Conservation (phyloP, 331 rosid genomes). For the Spiraea crenata region DNA sequence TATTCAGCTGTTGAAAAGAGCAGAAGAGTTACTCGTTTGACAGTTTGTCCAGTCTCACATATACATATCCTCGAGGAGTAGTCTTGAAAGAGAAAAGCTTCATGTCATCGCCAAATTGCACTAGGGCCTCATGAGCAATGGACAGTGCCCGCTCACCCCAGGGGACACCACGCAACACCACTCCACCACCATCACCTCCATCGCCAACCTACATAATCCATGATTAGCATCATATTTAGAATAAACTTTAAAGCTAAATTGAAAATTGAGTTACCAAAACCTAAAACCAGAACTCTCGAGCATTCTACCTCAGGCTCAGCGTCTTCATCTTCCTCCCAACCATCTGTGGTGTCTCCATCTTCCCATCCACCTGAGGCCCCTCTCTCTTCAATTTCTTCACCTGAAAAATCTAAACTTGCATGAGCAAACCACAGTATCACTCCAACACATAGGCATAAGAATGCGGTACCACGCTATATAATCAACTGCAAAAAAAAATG, state of each 20-base stretch:
- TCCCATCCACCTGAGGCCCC: conserved; percentile 64
- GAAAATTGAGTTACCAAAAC: conserved; percentile 16
- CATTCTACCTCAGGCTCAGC: conserved; percentile 60
- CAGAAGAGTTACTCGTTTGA: conserved; percentile 55
- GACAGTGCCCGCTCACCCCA: conserved; percentile 76
- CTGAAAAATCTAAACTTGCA: conserved; percentile 31
- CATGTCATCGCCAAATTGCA: conserved; percentile 52
- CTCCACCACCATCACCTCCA: conserved; percentile 90
- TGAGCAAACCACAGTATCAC: conserved; percentile 17
- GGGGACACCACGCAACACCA: conserved; percentile 58
- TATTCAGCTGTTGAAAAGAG: conserved; percentile 2
- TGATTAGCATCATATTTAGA: conserved; percentile 17
- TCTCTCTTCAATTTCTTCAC: conserved; percentile 48
- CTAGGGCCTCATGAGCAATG: conserved; percentile 64
- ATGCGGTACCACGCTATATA: neutral
- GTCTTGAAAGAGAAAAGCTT: conserved; percentile 76
- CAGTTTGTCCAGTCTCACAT: conserved; percentile 80
- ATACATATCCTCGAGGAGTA: conserved; percentile 73
- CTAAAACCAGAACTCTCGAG: neutral
- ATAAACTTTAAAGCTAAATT: conserved; percentile 18
- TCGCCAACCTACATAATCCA: conserved; percentile 58
- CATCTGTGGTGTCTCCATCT: conserved; percentile 61
- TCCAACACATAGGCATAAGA: neutral
- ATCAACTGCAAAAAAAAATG: too few relatives aligned
- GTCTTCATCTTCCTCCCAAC: conserved; percentile 85